phyloP scores from a whole-genome alignment of 2,329 filamentous ascomycete species.

The Chaetomium strumarium region DNA sequence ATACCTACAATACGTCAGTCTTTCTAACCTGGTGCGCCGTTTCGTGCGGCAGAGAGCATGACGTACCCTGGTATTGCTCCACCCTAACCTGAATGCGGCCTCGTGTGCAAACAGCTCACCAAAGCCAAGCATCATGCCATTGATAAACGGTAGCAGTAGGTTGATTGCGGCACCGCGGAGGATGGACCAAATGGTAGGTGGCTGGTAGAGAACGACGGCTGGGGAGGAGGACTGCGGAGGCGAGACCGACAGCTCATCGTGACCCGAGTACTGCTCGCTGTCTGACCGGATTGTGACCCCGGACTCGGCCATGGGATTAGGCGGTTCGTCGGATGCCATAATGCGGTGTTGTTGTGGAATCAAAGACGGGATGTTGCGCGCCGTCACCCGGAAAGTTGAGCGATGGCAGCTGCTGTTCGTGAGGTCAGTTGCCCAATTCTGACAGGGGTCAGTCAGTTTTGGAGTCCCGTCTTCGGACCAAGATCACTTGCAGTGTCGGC shows the following conservation, averaged over 20 bases:
- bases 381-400: conserved; percentile 12
- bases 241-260: conserved; percentile 55
- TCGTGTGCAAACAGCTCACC: conserved; percentile 96
- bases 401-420: background rate
- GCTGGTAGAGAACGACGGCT: conserved; percentile 78
- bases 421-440: background rate
- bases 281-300: conserved; percentile 74
- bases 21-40: too few species aligned
- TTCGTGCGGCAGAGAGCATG: conserved; percentile 1
- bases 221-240: conserved; percentile 57
- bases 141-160: conserved; percentile 88
- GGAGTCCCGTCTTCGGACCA: too few species aligned
- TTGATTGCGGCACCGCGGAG: conserved; percentile 90
- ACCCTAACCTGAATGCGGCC: conserved; percentile 85
- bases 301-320: conserved; percentile 60
- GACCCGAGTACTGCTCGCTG: conserved; percentile 71
- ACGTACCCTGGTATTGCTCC: conserved; percentile 86
- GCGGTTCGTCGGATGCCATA: conserved; percentile 50
- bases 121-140: conserved; percentile 97
- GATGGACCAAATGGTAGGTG: conserved; percentile 80
- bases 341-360: background rate
- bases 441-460: too few species aligned
- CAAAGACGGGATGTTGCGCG: background rate
- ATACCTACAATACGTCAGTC: conserved; percentile 39
- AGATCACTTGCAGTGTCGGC: background rate